Percentiles rank a stretch among this genome's conserved stretches.
phyloP scores from a whole-genome alignment of 306 rosid species.

The Prunus armeniaca region DNA sequence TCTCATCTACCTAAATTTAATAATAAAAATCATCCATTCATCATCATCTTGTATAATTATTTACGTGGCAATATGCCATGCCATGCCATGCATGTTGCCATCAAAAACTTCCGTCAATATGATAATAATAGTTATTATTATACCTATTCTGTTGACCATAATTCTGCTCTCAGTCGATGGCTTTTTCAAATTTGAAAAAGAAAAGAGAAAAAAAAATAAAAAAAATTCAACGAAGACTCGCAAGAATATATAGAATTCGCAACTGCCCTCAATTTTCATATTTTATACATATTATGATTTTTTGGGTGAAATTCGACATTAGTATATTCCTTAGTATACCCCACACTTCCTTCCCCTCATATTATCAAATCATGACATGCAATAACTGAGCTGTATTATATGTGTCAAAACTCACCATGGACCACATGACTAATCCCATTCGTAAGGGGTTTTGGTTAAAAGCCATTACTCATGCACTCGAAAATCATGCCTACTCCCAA shows the following conservation, averaged over 20 bases:
- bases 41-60: not conserved
- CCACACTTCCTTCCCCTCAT: not conserved
- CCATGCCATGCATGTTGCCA: constrained; percentile 6
- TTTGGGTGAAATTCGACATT: too few species aligned
- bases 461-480: too few species aligned
- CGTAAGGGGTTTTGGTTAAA: too few species aligned
- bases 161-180: constrained; percentile 12
- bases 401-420: not conserved
- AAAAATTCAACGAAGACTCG: constrained; percentile 3
- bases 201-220: not conserved
- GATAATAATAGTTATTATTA: not conserved
- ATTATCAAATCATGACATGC: not conserved
- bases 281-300: not conserved
- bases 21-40: not conserved
- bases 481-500: too few species aligned
- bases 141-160: not conserved
- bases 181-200: constrained; percentile 6
- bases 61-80: not conserved
- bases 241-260: not conserved
- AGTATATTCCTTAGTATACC: not conserved
- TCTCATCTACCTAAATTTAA: constrained; percentile 13
- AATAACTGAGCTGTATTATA: not conserved
- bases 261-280: not conserved
- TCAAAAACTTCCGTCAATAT: not conserved
- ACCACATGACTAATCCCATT: not conserved